phyloP scores from a whole-genome alignment of 306 rosid species.

The Hylodesmum podocarpum region DNA sequence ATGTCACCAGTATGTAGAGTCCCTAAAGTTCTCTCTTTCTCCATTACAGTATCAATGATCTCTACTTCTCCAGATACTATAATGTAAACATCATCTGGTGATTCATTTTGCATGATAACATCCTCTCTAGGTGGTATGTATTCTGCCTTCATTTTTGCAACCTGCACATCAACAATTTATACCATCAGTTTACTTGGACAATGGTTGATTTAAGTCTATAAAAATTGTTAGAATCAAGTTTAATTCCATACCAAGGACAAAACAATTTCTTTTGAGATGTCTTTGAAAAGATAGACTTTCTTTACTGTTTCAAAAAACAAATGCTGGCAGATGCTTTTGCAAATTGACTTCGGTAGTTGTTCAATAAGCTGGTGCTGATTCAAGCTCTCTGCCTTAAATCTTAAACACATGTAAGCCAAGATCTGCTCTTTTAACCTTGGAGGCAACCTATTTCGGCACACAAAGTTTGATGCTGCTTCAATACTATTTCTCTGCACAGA shows the following conservation, averaged over 20 bases:
- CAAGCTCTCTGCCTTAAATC: constrained; percentile 88
- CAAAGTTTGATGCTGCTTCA: constrained; percentile 87
- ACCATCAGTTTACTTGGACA: neutral
- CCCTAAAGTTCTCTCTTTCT: constrained; percentile 60
- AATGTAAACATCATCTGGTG: constrained; percentile 78
- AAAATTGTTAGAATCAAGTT: neutral
- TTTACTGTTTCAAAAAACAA: constrained; percentile 65
- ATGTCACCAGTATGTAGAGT: constrained; percentile 60
- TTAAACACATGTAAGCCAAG: constrained; percentile 85
- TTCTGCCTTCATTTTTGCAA: constrained; percentile 83
- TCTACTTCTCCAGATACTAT: constrained; percentile 92
- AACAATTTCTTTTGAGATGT: constrained; percentile 65
- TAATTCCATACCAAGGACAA: constrained; percentile 48
- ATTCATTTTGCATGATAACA: constrained; percentile 73
- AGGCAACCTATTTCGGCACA: constrained; percentile 72
- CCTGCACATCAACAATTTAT: constrained; percentile 43
- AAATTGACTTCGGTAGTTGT: constrained; percentile 84
- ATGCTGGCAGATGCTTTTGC: constrained; percentile 70
- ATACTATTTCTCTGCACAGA: constrained; percentile 72
- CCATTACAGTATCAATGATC: constrained; percentile 52
- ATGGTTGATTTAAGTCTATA: neutral
- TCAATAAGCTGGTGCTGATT: constrained; percentile 79
- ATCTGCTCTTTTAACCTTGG: constrained; percentile 70
- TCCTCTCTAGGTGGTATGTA: constrained; percentile 95
- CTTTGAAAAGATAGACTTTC: constrained; percentile 79